Evolutionary conservation across 2,329 filamentous ascomycete genomes (phyloP).

Genomic region (Cytospora piceicola): DNA sequence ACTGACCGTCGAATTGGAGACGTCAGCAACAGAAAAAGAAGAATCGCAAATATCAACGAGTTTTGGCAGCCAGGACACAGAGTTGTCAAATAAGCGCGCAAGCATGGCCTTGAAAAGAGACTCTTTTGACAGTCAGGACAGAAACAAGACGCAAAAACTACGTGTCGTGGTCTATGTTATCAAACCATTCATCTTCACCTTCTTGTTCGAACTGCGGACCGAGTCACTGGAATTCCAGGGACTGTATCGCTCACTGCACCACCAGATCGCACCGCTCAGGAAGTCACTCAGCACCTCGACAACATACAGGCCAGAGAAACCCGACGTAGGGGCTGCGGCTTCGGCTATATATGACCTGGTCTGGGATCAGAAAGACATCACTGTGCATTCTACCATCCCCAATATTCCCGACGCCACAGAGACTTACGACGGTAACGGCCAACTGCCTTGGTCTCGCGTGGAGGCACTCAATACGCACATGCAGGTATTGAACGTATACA

Average conservation of each 20-base stretch:
- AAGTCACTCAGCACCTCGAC: slow-evolving; percentile 62
- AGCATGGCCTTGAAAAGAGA: slow-evolving; percentile 20
- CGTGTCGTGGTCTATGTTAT: slow-evolving; percentile 75
- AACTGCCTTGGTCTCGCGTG: slow-evolving; percentile 57
- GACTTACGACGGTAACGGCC: slow-evolving; percentile 33
- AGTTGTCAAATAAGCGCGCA: slow-evolving; percentile 30
- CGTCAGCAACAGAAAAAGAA: slow-evolving; percentile 43
- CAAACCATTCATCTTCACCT: slow-evolving; percentile 76
- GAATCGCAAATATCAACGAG: slow-evolving; percentile 53
- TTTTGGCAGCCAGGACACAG: slow-evolving; percentile 46
- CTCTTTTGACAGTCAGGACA: slow-evolving; percentile 52
- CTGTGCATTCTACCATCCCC: slow-evolving; percentile 67
- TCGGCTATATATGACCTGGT: slow-evolving; percentile 64
- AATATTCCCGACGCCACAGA: slow-evolving; percentile 59
- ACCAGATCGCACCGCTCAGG: slow-evolving; percentile 62
- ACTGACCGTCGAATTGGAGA: slow-evolving; percentile 66
- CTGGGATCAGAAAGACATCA: slow-evolving; percentile 62
- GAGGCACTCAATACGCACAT: slow-evolving; percentile 69
- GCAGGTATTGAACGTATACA: slow-evolving; percentile 63
- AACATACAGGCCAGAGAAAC: slow-evolving; percentile 58
- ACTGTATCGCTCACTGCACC: slow-evolving; percentile 63
- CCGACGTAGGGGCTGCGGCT: slow-evolving; percentile 41
- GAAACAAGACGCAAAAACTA: slow-evolving; percentile 60
- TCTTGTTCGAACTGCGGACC: slow-evolving; percentile 69
- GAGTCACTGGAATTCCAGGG: slow-evolving; percentile 59